Conservation (phyloP, 2,329 filamentous ascomycete genomes). For the Exophiala viscosa region DNA sequence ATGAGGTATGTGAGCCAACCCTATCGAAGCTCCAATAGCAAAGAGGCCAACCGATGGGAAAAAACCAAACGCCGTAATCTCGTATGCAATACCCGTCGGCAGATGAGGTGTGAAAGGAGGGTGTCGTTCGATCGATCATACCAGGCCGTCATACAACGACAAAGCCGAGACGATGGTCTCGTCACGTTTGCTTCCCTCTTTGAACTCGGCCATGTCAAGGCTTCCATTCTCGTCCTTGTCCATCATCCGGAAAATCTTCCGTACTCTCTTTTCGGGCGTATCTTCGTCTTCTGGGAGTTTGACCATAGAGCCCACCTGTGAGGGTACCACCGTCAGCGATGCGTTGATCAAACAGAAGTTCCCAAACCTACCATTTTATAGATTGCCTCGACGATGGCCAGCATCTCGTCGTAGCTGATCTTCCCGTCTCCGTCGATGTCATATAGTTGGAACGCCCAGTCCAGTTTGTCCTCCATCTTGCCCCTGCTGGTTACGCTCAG, state of each 20-base stretch:
- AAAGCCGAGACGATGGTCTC: slow-evolving; percentile 97
- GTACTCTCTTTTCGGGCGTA: slow-evolving; percentile 95
- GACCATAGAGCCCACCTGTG: slow-evolving; percentile 96
- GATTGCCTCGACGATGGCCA: slow-evolving; percentile 96
- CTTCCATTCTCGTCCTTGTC: slow-evolving; percentile 99
- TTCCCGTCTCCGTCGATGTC: slow-evolving; percentile 99
- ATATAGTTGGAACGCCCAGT: slow-evolving; percentile 99
- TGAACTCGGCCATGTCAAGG: slow-evolving; percentile 96
- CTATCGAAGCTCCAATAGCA: no score
- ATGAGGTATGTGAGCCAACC: no score
- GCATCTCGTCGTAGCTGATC: slow-evolving; percentile 99
- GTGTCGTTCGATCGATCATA: slow-evolving; percentile 55
- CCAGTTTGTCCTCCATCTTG: slow-evolving; percentile 98
- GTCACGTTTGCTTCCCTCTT: slow-evolving; percentile 97
- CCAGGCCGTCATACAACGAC: slow-evolving; percentile 91
- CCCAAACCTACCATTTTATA: slow-evolving; percentile 84
- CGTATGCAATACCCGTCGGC: no score
- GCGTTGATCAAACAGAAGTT: not conserved
- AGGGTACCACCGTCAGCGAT: slow-evolving; percentile 2
- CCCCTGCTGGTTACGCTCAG: slow-evolving; percentile 93
- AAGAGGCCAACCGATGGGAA: no score
- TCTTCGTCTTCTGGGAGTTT: slow-evolving; percentile 98
- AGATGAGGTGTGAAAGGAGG: not conserved
- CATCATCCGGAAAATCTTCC: slow-evolving; percentile 99
- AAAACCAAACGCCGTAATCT: no score